A percentile compares a stretch with the other conserved stretches of the same genome.
Conservation (phyloP, 805 yeast genomes). For the Metschnikowia similis region DNA sequence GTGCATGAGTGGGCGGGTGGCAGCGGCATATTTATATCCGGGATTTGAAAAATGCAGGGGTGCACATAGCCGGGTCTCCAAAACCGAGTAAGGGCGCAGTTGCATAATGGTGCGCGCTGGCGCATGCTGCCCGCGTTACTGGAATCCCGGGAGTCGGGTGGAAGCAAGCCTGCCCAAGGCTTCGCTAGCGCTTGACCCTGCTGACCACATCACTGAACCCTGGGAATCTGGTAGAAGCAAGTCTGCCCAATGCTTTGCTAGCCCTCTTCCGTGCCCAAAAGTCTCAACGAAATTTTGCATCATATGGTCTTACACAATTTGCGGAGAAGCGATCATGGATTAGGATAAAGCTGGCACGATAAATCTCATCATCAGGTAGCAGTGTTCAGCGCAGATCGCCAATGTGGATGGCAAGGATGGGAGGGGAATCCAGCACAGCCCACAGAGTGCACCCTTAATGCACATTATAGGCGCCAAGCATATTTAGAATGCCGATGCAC, state of each 20-base stretch:
- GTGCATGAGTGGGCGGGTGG: background rate
- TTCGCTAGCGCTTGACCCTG: no score
- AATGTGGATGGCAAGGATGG: background rate
- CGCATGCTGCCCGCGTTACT: background rate
- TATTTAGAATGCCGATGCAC: conserved; percentile 1
- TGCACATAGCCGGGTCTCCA: background rate
- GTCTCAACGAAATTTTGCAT: no score
- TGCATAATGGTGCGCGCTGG: background rate
- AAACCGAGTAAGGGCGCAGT: background rate
- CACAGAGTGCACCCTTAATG: background rate
- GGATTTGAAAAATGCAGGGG: conserved; percentile 1
- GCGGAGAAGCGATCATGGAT: no score
- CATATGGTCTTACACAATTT: no score
- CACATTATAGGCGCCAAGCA: background rate
- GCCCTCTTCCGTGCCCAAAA: no score
- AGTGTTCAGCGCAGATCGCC: background rate
- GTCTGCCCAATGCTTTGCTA: background rate
- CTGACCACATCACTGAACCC: no score
- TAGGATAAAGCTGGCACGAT: no score
- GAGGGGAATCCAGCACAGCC: background rate
- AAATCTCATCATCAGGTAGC: no score
- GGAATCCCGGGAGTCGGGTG: background rate
- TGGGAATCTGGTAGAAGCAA: background rate
- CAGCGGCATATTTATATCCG: conserved; percentile 2
- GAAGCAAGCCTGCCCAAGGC: background rate